Percentiles rank a stretch among this genome's conserved stretches.
phyloP scores from a whole-genome alignment of 169 alveolate genomes.

The Perkinsus olseni region DNA sequence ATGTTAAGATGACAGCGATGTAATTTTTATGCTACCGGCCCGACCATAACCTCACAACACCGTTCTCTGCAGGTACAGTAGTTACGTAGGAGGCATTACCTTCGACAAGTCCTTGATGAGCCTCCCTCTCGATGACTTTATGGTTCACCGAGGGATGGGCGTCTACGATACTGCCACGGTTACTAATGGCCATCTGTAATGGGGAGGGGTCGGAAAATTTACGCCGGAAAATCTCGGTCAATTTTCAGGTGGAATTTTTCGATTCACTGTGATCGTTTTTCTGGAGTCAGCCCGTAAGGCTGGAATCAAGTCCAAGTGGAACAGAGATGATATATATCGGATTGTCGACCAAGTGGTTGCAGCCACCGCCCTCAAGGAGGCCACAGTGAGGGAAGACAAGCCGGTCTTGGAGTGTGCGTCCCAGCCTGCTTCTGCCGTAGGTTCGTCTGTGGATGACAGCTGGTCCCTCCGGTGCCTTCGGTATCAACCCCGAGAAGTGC shows the following conservation, averaged over 20 bases:
- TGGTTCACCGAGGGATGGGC: background rate
- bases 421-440: too few relatives aligned
- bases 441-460: background rate
- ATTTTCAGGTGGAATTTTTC: background rate
- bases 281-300: background rate
- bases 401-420: background rate
- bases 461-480: background rate
- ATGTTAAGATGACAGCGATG: background rate
- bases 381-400: background rate
- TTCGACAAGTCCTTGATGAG: background rate
- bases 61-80: background rate
- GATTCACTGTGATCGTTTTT: background rate
- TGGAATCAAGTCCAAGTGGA: background rate
- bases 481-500: background rate
- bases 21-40: too few relatives aligned
- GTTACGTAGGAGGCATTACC: background rate
- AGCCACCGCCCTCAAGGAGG: background rate
- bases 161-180: background rate
- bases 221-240: background rate
- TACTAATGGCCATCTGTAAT: background rate
- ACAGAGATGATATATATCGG: background rate
- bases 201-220: too few relatives aligned
- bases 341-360: background rate
- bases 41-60: background rate
- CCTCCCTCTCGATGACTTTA: background rate